Evolutionary conservation across 1,139 yeast genomes (phyloP).

Genomic region (Wickerhamiella pararugosa): DNA sequence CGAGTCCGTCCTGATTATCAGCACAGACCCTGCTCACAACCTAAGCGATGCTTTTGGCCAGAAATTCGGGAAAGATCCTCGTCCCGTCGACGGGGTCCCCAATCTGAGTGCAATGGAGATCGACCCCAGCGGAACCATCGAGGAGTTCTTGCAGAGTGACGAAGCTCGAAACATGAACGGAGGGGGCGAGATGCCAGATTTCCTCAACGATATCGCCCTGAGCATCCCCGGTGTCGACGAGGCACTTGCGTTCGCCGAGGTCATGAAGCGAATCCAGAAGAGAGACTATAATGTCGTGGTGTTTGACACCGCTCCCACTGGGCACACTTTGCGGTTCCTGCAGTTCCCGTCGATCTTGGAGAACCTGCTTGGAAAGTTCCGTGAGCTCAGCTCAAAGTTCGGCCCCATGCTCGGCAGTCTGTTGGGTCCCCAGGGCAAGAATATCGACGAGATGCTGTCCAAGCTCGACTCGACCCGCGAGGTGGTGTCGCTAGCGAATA

Average conservation of each 20-base stretch:
- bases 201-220: conserved; percentile 86
- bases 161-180: conserved; percentile 24
- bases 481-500: conserved; percentile 75
- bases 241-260: conserved; percentile 95
- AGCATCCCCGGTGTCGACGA: conserved; percentile 97
- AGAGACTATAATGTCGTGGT: conserved; percentile 80
- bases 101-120: conserved; percentile 96
- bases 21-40: conserved; percentile 98
- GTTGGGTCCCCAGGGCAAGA: conserved; percentile 44
- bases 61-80: conserved; percentile 92
- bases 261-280: conserved; percentile 83
- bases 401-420: conserved; percentile 82
- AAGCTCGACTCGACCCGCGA: conserved; percentile 74
- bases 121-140: conserved; percentile 89
- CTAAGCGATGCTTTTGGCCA: conserved; percentile 96
- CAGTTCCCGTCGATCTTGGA: conserved; percentile 88
- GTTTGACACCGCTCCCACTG: conserved; percentile 97
- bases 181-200: conserved; percentile 44
- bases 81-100: conserved; percentile 74
- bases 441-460: conserved; percentile 63
- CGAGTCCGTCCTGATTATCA: conserved; percentile 72
- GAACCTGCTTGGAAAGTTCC: conserved; percentile 70
- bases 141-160: conserved; percentile 63
- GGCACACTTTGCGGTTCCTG: conserved; percentile 87
- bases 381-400: conserved; percentile 68